phyloP scores from a whole-genome alignment of 2,329 filamentous ascomycete species.

The Sclerotinia sclerotiorum region DNA sequence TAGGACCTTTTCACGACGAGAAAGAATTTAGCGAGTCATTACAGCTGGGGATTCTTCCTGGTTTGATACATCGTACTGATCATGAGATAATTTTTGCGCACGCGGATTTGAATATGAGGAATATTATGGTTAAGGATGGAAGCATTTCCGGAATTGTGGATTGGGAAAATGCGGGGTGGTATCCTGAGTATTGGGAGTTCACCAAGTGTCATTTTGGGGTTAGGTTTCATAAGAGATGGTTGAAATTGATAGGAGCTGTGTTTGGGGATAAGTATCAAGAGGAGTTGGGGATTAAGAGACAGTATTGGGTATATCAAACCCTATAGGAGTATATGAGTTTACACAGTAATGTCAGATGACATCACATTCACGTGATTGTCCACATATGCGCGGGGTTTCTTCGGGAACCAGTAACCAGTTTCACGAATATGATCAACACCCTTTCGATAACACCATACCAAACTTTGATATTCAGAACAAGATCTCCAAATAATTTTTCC shows the following conservation, averaged over 20 bases:
- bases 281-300: neutral
- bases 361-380: too few relatives aligned
- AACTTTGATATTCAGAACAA: neutral
- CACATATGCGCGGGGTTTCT: too few relatives aligned
- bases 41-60: neutral
- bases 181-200: neutral
- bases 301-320: neutral
- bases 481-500: neutral
- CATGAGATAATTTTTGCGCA: neutral
- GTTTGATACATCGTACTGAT: neutral
- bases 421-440: too few relatives aligned
- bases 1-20: neutral
- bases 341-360: too few relatives aligned
- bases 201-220: neutral
- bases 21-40: neutral
- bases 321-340: too few relatives aligned
- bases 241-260: neutral
- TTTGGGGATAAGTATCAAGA: neutral
- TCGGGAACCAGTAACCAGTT: too few relatives aligned
- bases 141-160: neutral
- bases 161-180: neutral
- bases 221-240: neutral
- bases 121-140: neutral
- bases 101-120: neutral
- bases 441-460: too few relatives aligned